A percentile compares a stretch with the other conserved stretches of the same genome.
Evolutionary conservation across 2,329 filamentous ascomycete genomes (phyloP).

Genomic region (Blastomyces emzantsi): DNA sequence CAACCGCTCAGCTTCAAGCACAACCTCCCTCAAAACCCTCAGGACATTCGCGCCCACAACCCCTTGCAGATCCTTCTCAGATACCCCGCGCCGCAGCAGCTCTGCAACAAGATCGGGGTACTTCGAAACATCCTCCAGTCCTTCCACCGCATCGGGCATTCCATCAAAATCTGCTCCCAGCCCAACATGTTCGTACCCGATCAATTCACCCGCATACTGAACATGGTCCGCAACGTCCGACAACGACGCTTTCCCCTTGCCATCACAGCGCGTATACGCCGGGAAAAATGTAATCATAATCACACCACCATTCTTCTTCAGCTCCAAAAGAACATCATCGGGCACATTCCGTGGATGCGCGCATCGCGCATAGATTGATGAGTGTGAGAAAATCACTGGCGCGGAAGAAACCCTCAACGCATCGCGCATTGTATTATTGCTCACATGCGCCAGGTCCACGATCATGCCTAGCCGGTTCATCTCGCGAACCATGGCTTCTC

Average conservation of each 20-base stretch:
- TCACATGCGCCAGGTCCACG: conserved; percentile 76
- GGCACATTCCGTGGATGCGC: conserved; percentile 86
- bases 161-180: conserved; percentile 87
- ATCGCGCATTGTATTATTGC: conserved; percentile 74
- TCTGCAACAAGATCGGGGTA: conserved; percentile 71
- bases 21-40: conserved; percentile 73
- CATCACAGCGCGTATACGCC: conserved; percentile 69
- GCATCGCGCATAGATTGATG: conserved; percentile 69
- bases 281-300: conserved; percentile 90
- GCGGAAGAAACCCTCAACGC: conserved; percentile 69
- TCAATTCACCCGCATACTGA: conserved; percentile 67
- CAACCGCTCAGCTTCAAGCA: conserved; percentile 34
- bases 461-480: conserved; percentile 95
- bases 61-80: conserved; percentile 62
- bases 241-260: conserved; percentile 59
- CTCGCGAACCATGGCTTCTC: conserved; percentile 62
- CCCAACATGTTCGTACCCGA: conserved; percentile 82
- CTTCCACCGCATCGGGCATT: conserved; percentile 50
- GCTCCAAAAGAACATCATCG: conserved; percentile 68
- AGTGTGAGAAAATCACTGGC: conserved; percentile 84
- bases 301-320: conserved; percentile 62
- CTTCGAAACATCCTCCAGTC: conserved; percentile 76
- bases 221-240: conserved; percentile 73
- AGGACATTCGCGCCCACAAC: conserved; percentile 72
- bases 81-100: conserved; percentile 63